A percentile compares a stretch with the other conserved stretches of the same genome.
Evolutionary conservation across 163 green algal species (phyloP).

Genomic region (Trebouxia gelatinosa): DNA sequence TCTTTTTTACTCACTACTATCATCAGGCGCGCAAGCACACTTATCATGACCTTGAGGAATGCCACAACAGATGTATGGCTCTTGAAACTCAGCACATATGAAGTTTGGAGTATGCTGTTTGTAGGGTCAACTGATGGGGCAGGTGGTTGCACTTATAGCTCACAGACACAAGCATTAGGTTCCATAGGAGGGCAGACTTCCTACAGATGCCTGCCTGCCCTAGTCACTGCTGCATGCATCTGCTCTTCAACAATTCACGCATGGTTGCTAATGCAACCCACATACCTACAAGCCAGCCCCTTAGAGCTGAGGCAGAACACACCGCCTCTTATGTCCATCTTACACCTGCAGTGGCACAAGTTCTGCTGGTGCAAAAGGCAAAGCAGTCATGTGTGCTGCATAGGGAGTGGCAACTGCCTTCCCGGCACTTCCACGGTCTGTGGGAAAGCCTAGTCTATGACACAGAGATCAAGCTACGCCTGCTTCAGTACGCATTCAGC

Average conservation of each 20-base stretch:
- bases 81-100: too few species aligned
- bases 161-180: too few species aligned
- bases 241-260: too few species aligned
- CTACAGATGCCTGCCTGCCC: too few species aligned
- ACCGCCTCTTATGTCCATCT: neutral
- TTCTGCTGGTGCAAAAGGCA: neutral
- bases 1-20: neutral
- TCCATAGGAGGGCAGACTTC: too few species aligned
- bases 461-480: conserved; percentile 71
- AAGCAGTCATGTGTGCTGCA: conserved; percentile 41
- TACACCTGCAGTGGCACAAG: neutral
- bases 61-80: too few species aligned
- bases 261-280: neutral
- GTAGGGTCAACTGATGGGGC: neutral
- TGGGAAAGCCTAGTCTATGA: conserved; percentile 87
- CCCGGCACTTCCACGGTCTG: conserved; percentile 52
- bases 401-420: conserved; percentile 83
- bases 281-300: neutral
- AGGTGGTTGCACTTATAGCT: too few species aligned
- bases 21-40: neutral
- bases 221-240: too few species aligned
- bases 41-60: neutral
- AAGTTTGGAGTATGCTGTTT: neutral
- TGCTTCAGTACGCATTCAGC: conserved; percentile 77
- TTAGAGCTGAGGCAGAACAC: neutral